These are phyloP conservation scores for Podaxis carcinomalis DNA, from an alignment of 768 basidiomycete species.

Conservation along the genomic window DNA sequence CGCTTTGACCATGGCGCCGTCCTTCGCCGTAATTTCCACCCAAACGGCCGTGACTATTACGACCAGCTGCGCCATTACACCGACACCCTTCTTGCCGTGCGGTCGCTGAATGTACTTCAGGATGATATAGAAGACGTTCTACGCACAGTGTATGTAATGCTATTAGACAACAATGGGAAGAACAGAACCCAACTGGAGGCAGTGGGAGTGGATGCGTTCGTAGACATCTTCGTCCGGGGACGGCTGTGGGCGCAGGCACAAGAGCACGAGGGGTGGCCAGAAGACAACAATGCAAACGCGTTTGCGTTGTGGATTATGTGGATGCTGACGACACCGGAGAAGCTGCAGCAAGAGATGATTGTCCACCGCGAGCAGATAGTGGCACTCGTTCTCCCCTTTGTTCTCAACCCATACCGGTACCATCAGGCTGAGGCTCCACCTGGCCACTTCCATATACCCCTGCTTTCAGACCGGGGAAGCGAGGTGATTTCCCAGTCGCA, in stretches of 20 bases:
- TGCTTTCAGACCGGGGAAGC: conserved; percentile 9
- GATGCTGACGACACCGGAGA: conserved; percentile 40
- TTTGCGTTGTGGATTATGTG: conserved; percentile 63
- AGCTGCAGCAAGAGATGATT: conserved; percentile 22
- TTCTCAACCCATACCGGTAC: conserved; percentile 45
- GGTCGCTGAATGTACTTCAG: conserved; percentile 12
- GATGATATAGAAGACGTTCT: conserved; percentile 27
- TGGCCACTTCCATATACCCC: conserved; percentile 52
- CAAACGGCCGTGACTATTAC: conserved; percentile 24
- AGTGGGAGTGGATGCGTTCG: conserved; percentile 44
- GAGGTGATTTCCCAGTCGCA: conserved; percentile 4
- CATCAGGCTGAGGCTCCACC: conserved; percentile 53
- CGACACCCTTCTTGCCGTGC: conserved; percentile 35
- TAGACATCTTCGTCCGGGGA: conserved; percentile 39
- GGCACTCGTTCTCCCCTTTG: conserved; percentile 24
- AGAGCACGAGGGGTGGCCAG: conserved; percentile 49
- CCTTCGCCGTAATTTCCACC: conserved; percentile 43
- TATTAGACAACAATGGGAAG: conserved; percentile 65
- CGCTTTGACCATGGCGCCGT: conserved; percentile 56
- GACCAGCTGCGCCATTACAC: conserved; percentile 33
- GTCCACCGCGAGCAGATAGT: conserved; percentile 25
- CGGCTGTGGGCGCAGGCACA: conserved; percentile 39
- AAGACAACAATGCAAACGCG: conserved; percentile 42
- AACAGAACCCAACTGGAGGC: conserved; percentile 54
- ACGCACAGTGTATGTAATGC: conserved; percentile 39